phyloP scores from a whole-genome alignment of 345 rosid species.

The Camelina sativa region DNA sequence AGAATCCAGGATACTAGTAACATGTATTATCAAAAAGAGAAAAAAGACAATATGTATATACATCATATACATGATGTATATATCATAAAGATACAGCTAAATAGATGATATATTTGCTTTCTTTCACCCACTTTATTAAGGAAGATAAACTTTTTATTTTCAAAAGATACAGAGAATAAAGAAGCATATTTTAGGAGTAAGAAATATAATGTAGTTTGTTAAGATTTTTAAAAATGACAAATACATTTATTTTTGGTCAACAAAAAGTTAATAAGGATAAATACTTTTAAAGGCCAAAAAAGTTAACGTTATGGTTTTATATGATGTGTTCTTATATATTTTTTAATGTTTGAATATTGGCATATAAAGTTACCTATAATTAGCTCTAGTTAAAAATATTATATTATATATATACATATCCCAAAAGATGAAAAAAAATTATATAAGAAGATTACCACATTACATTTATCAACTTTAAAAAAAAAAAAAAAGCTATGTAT shows the following conservation, averaged over 20 bases:
- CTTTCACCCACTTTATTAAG: slow-evolving; percentile 14
- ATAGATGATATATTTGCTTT: not conserved
- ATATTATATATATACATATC: not conserved
- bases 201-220: too few species aligned
- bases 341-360: not conserved
- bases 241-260: not conserved
- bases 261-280: not conserved
- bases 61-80: not conserved
- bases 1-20: too few species aligned
- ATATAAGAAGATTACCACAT: not conserved
- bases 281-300: not conserved
- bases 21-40: too few species aligned
- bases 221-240: not conserved
- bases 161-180: not conserved
- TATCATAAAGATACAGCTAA: too few species aligned
- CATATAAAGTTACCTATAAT: not conserved
- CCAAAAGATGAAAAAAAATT: not conserved
- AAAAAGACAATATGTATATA: not conserved
- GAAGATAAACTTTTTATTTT: not conserved
- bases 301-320: slow-evolving; percentile 1
- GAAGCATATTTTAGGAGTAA: not conserved
- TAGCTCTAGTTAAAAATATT: not conserved
- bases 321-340: not conserved
- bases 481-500: too few species aligned
- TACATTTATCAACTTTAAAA: too few species aligned